Evolutionary conservation across 306 rosid species (phyloP).

Genomic region (Inga oerstediana): DNA sequence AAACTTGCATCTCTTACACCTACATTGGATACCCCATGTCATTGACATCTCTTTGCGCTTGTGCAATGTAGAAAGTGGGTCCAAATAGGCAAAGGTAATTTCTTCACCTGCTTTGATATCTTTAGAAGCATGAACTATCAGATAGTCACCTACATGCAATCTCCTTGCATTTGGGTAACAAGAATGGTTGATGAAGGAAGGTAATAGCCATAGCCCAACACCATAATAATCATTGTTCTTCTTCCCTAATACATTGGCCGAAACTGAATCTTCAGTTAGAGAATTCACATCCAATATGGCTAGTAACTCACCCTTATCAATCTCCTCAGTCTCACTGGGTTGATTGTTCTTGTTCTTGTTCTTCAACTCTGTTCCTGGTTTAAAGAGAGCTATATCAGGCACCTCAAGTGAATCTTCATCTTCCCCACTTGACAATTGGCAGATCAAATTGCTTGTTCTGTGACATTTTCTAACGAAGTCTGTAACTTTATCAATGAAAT

Average conservation of each 20-base stretch:
- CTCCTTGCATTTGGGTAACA: slow-evolving; percentile 79
- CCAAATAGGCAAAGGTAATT: slow-evolving; percentile 71
- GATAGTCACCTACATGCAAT: slow-evolving; percentile 76
- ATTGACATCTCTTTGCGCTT: slow-evolving; percentile 61
- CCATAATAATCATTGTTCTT: slow-evolving; percentile 70
- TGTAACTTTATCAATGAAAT: slow-evolving; percentile 59
- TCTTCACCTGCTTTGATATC: slow-evolving; percentile 88
- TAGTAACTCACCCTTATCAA: slow-evolving; percentile 55
- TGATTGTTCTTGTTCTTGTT: not conserved
- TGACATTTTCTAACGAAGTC: slow-evolving; percentile 48
- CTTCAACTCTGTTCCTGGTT: slow-evolving; percentile 42
- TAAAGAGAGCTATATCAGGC: slow-evolving; percentile 57
- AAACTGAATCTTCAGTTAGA: slow-evolving; percentile 67
- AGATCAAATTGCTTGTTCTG: slow-evolving; percentile 51
- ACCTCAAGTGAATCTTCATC: slow-evolving; percentile 69
- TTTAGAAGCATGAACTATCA: slow-evolving; percentile 75
- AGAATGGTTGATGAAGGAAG: slow-evolving; percentile 82
- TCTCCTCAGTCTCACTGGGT: slow-evolving; percentile 29
- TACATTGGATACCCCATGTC: slow-evolving; percentile 81
- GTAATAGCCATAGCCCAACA: slow-evolving; percentile 79
- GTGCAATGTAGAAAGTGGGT: slow-evolving; percentile 48
- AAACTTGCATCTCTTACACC: slow-evolving; percentile 78
- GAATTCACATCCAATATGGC: slow-evolving; percentile 81
- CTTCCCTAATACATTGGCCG: slow-evolving; percentile 71
- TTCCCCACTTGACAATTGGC: slow-evolving; percentile 66